Base-by-base conservation (phyloP, 805 yeast genomes). In the Nakazawaea holstii region DNA sequence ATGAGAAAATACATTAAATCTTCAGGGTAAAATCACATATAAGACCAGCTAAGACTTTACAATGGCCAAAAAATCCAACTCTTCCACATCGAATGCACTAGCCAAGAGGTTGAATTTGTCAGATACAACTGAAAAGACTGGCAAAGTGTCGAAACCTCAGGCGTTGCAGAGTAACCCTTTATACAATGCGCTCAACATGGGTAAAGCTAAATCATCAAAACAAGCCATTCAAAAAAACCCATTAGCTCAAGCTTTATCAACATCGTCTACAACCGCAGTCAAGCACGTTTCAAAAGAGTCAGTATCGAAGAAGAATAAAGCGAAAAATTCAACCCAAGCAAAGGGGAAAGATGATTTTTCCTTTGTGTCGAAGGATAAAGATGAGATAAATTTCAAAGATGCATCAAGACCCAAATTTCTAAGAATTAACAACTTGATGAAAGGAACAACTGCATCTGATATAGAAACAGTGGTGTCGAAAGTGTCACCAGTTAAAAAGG, bases 381-480 rank as follows among this genome's bases (percentile, higher is more conserved):
- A 41, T 36, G 41, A 35, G 14, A 11, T 57, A 24, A 55, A 36
- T 11, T 53, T 66, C 38, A 60, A 56, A 47, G 53, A 61, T 39
- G 54, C 57, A 0, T 48, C 62, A 1, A 36, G 43, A 6, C 51
- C 56, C 8, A 54, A 52, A 26, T 56, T 66, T 41, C 41, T 68
- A 11, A 56, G 65, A 37, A 53, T 69, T 8, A 48, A 46, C 13
- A 69, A 69, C 45, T 43, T 69, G 7, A 57, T 53, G 15, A 53
- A 55, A 10, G 70, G 64, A 5, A 68, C 65, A 0, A 45, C 62
- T 1, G 54, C 57, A 13, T 42, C 49, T 4, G 70, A 67, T 43
- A 52, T 69, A n/a, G 45, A 36, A 27, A 39, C 49, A 2, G 64
- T 62, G 4, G 47, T 65, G 42, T 49, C 55, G 3, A 36, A 37